Evolutionary conservation across 352 stramenopile genomes (phyloP), one percentile per base, ranked within the genome.

Genomic region (Aphanomyces astaci): DNA sequence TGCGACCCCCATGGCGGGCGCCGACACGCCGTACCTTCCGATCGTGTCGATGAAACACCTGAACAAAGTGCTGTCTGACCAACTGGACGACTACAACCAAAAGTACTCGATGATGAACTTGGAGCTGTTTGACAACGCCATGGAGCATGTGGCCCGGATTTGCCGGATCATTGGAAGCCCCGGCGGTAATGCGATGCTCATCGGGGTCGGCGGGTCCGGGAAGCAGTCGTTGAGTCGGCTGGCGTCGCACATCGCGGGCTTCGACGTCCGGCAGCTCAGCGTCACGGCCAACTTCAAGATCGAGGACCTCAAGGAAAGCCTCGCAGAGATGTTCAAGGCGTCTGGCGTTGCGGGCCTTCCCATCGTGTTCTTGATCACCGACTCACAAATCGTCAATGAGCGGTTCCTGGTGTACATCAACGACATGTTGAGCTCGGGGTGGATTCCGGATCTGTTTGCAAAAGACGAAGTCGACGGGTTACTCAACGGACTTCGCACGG

Each of bases 391-490:
- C 73, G 93, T 98, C 39, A 96, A 99, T 72, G 96, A 99, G 62
- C 81, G 94, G 17, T 99, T 99, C 77, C 86, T 99, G 3, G 97
- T 99, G 43, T 98, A 98, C 75, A 98, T 99, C 71, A 99, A 99
- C 78, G 93, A 98, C 45, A 97, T 99, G 75, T 80, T 98, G 5
- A 95, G 89, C 28, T 94, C 82, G 62, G 96, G 96, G 4, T 99
- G 96, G 95, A 97, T 99, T 64, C 90, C 93, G 3, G 96, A 98
- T 75, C 78, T 99, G 13, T 98, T 99, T 77, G 80, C 91, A 0
- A 98, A 98, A 73, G 96, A 99, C 72, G 96, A 99, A 57, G 80
- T 98, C 11, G 96, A 99, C 64, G 86, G 82, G 4, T 75, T 99
- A 25, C 70, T 98, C 0, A 92, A 86, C 22, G 78, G 80, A 0